Evolutionary conservation across 2,329 filamentous ascomycete species (phyloP).

Genomic region (Calonectria hawksworthii): DNA sequence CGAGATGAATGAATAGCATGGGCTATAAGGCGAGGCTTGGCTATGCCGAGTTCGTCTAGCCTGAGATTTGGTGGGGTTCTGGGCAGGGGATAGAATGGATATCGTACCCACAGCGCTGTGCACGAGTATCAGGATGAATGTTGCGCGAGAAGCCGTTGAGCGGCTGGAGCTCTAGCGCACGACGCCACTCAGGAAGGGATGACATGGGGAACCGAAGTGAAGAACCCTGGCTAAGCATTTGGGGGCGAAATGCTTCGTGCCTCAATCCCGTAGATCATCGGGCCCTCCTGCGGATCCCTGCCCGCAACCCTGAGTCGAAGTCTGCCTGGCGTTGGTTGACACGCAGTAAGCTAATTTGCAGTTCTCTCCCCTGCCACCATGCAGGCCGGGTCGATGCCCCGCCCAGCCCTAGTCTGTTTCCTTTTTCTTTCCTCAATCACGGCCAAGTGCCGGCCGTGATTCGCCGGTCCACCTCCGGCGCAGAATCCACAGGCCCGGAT

Average conservation of each 20-base stretch:
- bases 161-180: conserved; percentile 2
- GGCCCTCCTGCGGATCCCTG: not conserved
- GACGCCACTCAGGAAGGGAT: not conserved
- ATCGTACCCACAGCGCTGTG: not conserved
- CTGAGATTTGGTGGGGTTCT: not conserved
- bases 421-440: not conserved
- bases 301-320: not conserved
- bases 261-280: not conserved
- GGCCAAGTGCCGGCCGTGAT: not conserved
- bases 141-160: conserved; percentile 5
- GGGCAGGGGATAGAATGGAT: not conserved
- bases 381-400: not conserved
- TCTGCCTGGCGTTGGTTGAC: not conserved
- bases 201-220: not conserved
- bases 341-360: not conserved
- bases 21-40: not conserved
- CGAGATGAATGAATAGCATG: not conserved
- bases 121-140: conserved; percentile 10
- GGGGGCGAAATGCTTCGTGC: conserved; percentile 2
- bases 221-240: not conserved
- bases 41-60: conserved; percentile 5
- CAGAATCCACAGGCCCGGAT: not conserved
- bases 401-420: not conserved
- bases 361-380: not conserved
- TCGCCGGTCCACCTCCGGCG: not conserved